Conservation (phyloP, 1,284 basidiomycete genomes). For the Ganoderma meredithae region DNA sequence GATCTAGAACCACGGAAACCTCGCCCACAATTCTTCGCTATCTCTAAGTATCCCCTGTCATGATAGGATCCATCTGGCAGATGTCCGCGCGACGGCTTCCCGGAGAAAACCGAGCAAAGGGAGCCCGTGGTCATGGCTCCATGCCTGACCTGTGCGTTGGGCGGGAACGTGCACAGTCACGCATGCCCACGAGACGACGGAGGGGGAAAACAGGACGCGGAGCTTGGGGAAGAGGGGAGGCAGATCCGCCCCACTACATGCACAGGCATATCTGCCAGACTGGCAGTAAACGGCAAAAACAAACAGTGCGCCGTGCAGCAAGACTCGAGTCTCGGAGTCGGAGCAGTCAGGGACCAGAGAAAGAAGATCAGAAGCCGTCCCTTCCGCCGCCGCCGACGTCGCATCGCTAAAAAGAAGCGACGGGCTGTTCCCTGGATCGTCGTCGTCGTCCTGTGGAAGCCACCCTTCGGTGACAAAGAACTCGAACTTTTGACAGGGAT, state of each 20-base stretch:
- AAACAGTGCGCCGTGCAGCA: neutral
- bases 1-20: neutral
- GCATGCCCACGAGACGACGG: neutral
- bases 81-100: neutral
- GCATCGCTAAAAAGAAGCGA: neutral
- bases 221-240: neutral
- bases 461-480: neutral
- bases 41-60: neutral
- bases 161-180: neutral
- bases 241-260: neutral
- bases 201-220: neutral
- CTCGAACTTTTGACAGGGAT: neutral
- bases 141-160: neutral
- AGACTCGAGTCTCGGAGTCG: neutral
- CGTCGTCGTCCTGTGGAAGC: constrained; percentile 1
- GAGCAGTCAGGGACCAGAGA: neutral
- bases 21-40: neutral
- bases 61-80: neutral
- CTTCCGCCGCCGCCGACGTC: neutral
- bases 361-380: neutral
- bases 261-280: neutral
- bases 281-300: neutral
- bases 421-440: neutral
- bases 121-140: neutral
- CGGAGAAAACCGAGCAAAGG: neutral